Base-by-base conservation (phyloP, 306 rosid species). In the Hylodesmum podocarpum region DNA sequence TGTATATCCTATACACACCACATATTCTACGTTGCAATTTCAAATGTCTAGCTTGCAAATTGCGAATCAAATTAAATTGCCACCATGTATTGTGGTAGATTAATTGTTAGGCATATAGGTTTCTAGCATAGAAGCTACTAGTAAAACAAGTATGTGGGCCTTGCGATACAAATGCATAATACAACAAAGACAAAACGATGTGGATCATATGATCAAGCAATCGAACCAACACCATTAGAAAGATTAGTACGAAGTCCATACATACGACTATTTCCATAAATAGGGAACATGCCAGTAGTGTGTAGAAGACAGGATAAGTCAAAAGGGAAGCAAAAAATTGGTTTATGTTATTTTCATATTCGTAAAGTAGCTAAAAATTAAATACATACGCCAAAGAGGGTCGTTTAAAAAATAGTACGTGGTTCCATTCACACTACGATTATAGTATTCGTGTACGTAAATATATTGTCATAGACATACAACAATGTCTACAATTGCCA, bases 321-420 rank as follows among this genome's bases (percentile, higher is more conserved):
- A 44, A 77, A 41, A 64, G 39, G 28, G 36, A 19, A 44, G 43
- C 21, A 61, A 34, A 29, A 44, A 71, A 51, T 61, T n/a, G 74
- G 59, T 0, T 34, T 22, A 65, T 22, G 65, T 22, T 16, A 14
- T 61, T 49, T 24, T 34, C 70, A 34, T 54, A 75, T 74, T 67
- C 58, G 72, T n/a, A 61, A 46, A 58, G 18, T 37, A 36, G 77
- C 8, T 3, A 81, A 68, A 67, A 40, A 18, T 29, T 81, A 59
- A 47, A 70, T 51, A 14, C 68, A 73, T 59, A 24, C 58, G 72
- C 77, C 80, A 58, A 73, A 72, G 18, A 39, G 24, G 37, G 37
- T 39, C 78, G n/a, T 39, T 76, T 61, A 7, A 82, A 50, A 64
- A 51, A 55, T 49, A 70, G 59, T 36, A 46, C 22, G 34, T 53